Conservation (phyloP, 2,329 filamentous ascomycete species). For the Nectriaceae sp. region DNA sequence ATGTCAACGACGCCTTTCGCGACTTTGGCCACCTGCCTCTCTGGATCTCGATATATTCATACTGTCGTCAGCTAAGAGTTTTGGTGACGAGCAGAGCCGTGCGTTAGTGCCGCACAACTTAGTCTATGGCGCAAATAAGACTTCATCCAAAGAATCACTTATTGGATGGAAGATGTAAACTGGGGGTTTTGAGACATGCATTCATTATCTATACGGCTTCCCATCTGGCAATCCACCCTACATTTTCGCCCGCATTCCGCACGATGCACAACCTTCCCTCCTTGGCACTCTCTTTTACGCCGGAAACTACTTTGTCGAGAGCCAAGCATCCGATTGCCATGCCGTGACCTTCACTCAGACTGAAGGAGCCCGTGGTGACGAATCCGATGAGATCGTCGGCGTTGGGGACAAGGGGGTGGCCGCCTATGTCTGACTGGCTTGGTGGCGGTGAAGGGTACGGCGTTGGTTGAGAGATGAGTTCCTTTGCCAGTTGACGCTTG, state of each 20-base stretch:
- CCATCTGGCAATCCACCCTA: conserved; percentile 82
- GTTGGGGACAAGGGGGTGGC: conserved; percentile 69
- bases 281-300: conserved; percentile 32
- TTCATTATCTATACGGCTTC: conserved; percentile 57
- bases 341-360: conserved; percentile 73
- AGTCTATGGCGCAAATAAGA: neutral
- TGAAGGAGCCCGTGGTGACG: conserved; percentile 84
- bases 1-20: conserved; percentile 34
- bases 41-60: neutral
- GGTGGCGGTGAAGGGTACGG: conserved; percentile 36
- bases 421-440: conserved; percentile 42
- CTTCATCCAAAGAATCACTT: no score
- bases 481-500: conserved; percentile 48
- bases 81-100: neutral
- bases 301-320: conserved; percentile 54
- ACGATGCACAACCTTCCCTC: conserved; percentile 72
- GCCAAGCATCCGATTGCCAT: conserved; percentile 74
- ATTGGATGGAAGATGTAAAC: no score
- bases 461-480: conserved; percentile 44
- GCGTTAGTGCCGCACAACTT: neutral
- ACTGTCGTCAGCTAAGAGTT: conserved; percentile 1
- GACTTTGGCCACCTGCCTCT: neutral
- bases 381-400: conserved; percentile 83
- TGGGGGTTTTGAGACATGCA: no score
- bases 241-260: conserved; percentile 73